A percentile compares a stretch with the other conserved stretches of the same genome.
Evolutionary conservation across 768 basidiomycete genomes (phyloP).

Genomic region (Mycena floridula): DNA sequence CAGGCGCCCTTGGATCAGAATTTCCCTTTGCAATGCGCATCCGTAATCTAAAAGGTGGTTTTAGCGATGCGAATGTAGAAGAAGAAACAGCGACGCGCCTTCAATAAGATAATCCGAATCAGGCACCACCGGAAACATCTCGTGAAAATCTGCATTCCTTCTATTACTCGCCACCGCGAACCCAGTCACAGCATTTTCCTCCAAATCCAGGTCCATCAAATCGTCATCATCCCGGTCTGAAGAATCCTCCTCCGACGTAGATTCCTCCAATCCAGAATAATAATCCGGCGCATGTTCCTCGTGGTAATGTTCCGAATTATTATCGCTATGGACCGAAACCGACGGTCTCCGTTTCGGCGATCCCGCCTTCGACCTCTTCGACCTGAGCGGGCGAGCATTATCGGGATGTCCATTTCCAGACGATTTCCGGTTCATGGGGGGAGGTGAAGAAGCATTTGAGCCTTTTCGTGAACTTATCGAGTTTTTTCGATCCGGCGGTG

Average conservation of each 20-base stretch:
- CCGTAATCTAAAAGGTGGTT: conserved; percentile 72
- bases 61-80: conserved; percentile 2
- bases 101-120: conserved; percentile 98
- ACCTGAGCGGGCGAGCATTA: not conserved
- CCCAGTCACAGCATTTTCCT: conserved; percentile 88
- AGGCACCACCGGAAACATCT: conserved; percentile 81
- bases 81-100: conserved; percentile 44
- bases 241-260: conserved; percentile 15
- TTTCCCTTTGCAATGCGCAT: conserved; percentile 94
- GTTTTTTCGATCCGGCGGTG: conserved; percentile 6
- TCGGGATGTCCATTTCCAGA: conserved; percentile 4
- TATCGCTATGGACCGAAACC: conserved; percentile 22
- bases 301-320: conserved; percentile 23
- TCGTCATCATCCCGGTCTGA: conserved; percentile 25
- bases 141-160: conserved; percentile 93
- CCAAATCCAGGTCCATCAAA: conserved; percentile 47
- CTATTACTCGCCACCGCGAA: conserved; percentile 97
- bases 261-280: conserved; percentile 33
- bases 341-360: conserved; percentile 12
- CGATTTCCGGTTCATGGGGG: conserved; percentile 2
- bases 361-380: not conserved
- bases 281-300: conserved; percentile 28
- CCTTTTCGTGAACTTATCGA: no score
- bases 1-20: conserved; percentile 90
- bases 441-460: not conserved